Base-by-base conservation (phyloP, 768 basidiomycete species). In the Plicaturopsis crispa region DNA sequence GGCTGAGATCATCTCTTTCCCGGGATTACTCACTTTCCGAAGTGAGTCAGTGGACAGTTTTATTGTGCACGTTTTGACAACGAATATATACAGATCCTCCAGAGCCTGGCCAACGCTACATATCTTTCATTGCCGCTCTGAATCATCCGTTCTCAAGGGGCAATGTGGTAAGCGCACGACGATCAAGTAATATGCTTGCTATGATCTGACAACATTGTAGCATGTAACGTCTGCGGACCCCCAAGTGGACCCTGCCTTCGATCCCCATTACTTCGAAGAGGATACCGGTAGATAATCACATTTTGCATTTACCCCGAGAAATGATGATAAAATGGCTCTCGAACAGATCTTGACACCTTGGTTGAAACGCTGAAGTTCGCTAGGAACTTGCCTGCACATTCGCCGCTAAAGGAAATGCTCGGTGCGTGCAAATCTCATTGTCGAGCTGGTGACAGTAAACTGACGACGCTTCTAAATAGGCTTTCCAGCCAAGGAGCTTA, bases 191-290 rank as follows among this genome's bases (percentile, higher is more conserved):
- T 21, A 14, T 12, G 10, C 14, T 8, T 5, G n/a, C n/a, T n/a
- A n/a, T n/a, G 36, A 6, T 3, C 12, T 42, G 21, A 17, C 22
- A 6, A 24, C n/a, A 21, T 12, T 28, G 16, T 33, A 47, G 46
- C 66, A 67, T 34, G 49, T 50, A n/a, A 49, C 36, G 22, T 60
- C 53, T 14, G 48, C 45, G 16, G 58, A 69, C 41, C 63, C 66
- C 4, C 37, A 36, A 3, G 57, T 51, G 12, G 24, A 56, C 37
- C 65, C 66, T 2, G 56, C 45, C 19, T 57, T 67, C 30, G 65
- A 70, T 45, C 69, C 69, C 6, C 56, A 57, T 33, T 67, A 65
- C 43, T 64, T 70, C 39, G 66, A 64, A 39, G 51, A 59, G 35
- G 60, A 66, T 35, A 54, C 60, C 33, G 70, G 67, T 68, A 41